Conservation (phyloP, 352 stramenopile species). For the Globisporangium alternatum region DNA sequence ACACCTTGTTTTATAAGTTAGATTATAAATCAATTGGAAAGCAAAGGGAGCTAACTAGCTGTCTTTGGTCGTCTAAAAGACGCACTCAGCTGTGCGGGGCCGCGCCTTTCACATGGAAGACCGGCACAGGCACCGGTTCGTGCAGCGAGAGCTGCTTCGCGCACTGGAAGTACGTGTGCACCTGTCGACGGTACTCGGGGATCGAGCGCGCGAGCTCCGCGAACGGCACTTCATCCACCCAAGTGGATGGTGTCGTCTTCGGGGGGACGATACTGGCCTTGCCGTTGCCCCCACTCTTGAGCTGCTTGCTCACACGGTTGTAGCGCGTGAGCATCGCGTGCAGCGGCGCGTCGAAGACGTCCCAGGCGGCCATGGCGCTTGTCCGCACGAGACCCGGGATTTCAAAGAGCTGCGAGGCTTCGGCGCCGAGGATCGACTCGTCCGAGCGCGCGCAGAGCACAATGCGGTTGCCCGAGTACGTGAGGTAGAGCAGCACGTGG, state of each 20-base stretch:
- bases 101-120: conserved; percentile 44
- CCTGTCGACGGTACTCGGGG: conserved; percentile 62
- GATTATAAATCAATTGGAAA: background rate
- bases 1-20: background rate
- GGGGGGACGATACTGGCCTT: background rate
- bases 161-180: conserved; percentile 62
- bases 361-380: conserved; percentile 37
- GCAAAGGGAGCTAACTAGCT: background rate
- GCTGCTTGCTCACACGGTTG: conserved; percentile 42
- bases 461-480: conserved; percentile 73
- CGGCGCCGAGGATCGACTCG: conserved; percentile 62
- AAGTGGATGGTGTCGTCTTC: conserved; percentile 22
- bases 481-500: conserved; percentile 78
- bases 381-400: conserved; percentile 61
- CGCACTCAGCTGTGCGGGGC: conserved; percentile 4
- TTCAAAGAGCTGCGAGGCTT: conserved; percentile 61
- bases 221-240: conserved; percentile 39
- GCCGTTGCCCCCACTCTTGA: conserved; percentile 1
- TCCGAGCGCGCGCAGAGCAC: conserved; percentile 72
- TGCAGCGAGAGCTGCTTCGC: conserved; percentile 56
- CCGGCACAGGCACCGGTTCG: conserved; percentile 56
- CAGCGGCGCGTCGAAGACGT: conserved; percentile 62
- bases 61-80: background rate
- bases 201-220: conserved; percentile 44
- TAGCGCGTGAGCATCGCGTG: conserved; percentile 47